phyloP scores from a whole-genome alignment of 176 grass and related monocot genomes.

The Alopecurus myosuroides region DNA sequence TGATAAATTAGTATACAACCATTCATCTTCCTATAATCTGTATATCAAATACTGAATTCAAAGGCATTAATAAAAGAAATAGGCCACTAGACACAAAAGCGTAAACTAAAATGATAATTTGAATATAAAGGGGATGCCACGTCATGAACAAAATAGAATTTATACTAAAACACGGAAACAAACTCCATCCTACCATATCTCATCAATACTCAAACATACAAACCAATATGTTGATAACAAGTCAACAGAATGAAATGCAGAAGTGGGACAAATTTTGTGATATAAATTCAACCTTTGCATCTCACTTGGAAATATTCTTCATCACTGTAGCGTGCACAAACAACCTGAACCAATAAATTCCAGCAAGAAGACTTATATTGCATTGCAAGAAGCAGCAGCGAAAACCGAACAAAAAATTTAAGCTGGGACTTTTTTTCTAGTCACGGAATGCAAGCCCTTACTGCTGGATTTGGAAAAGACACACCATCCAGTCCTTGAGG shows the following conservation, averaged over 20 bases:
- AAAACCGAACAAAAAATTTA: constrained; percentile 15
- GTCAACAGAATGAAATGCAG: constrained; percentile 1
- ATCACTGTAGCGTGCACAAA: constrained; percentile 75
- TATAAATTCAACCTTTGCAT: constrained; percentile 69
- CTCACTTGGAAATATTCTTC: constrained; percentile 87
- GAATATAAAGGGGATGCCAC: background rate
- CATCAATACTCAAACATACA: background rate
- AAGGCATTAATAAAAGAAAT: background rate
- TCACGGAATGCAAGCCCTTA: constrained; percentile 27
- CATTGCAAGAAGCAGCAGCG: background rate
- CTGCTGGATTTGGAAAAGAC: constrained; percentile 66
- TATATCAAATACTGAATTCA: background rate
- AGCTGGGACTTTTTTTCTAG: background rate
- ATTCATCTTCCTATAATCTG: background rate
- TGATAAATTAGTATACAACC: background rate
- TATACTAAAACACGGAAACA: background rate
- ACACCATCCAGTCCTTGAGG: constrained; percentile 67
- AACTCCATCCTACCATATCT: background rate
- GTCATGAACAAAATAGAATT: background rate
- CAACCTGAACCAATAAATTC: constrained; percentile 51
- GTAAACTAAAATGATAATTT: background rate
- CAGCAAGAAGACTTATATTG: constrained; percentile 27
- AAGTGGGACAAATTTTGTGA: background rate
- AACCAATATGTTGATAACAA: constrained; percentile 7
- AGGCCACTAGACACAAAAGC: background rate